Conservation (phyloP, 2,329 filamentous ascomycete species). For the Albifimbria verrucaria region DNA sequence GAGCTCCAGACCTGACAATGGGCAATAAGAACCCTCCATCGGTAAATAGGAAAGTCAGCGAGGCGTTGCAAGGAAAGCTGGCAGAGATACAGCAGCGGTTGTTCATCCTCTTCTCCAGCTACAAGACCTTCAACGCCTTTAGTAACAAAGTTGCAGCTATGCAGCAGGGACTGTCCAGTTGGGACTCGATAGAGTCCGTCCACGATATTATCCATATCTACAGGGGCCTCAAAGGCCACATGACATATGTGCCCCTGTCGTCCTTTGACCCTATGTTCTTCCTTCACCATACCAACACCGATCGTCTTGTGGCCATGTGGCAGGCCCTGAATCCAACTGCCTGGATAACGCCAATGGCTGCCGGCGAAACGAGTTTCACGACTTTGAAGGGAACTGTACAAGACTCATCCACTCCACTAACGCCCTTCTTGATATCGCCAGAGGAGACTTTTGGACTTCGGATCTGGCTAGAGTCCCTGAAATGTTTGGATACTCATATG, state of each 20-base stretch:
- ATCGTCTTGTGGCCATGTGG: slow-evolving; percentile 75
- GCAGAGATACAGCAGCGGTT: slow-evolving; percentile 58
- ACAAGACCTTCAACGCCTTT: slow-evolving; percentile 65
- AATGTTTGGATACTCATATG: slow-evolving; percentile 71
- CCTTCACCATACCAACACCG: slow-evolving; percentile 73
- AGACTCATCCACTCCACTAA: slow-evolving; percentile 54
- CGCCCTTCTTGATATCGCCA: slow-evolving; percentile 61
- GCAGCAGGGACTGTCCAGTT: slow-evolving; percentile 41
- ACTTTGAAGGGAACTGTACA: slow-evolving; percentile 51
- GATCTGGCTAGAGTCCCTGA: slow-evolving; percentile 55
- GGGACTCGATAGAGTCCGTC: slow-evolving; percentile 63
- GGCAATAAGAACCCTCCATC: slow-evolving; percentile 38
- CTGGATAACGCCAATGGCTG: slow-evolving; percentile 58
- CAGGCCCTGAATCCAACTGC: slow-evolving; percentile 67
- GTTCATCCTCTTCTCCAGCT: slow-evolving; percentile 65
- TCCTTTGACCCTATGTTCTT: slow-evolving; percentile 80
- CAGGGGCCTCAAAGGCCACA: slow-evolving; percentile 61
- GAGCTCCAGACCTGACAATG: slow-evolving; percentile 42
- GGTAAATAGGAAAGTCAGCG: slow-evolving; percentile 55
- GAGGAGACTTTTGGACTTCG: slow-evolving; percentile 67
- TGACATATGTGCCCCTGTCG: slow-evolving; percentile 68
- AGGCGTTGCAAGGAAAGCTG: slow-evolving; percentile 42
- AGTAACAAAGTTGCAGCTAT: slow-evolving; percentile 65
- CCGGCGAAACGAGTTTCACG: slow-evolving; percentile 59
- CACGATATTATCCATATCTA: slow-evolving; percentile 62